phyloP scores from a whole-genome alignment of 2,329 filamentous ascomycete genomes.

The Coleophoma cylindrospora region DNA sequence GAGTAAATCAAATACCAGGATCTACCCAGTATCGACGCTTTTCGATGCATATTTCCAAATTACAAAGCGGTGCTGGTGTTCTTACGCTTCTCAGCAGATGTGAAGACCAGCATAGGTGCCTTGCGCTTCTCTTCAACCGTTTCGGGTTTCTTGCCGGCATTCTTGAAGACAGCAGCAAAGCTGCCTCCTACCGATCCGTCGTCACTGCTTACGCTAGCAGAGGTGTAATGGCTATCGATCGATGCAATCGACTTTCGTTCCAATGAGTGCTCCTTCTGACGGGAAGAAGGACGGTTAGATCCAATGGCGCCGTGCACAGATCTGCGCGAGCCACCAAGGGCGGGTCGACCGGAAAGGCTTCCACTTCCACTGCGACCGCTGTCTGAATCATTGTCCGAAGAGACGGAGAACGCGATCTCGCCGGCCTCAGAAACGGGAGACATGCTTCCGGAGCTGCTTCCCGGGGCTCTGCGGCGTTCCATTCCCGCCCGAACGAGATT shows the following conservation, averaged over 20 bases:
- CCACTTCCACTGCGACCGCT: slow-evolving; percentile 67
- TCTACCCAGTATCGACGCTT: slow-evolving; percentile 25
- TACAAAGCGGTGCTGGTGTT: slow-evolving; percentile 42
- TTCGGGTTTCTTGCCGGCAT: slow-evolving; percentile 51
- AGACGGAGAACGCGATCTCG: slow-evolving; percentile 57
- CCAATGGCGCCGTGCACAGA: slow-evolving; percentile 81
- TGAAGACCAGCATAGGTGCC: slow-evolving; percentile 81
- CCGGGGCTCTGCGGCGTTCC: slow-evolving; percentile 69
- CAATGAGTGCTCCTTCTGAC: slow-evolving; percentile 55
- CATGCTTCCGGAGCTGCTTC: slow-evolving; percentile 74
- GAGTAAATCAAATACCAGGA: slow-evolving; percentile 23
- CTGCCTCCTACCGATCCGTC: slow-evolving; percentile 56
- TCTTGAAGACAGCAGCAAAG: slow-evolving; percentile 63
- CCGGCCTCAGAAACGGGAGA: slow-evolving; percentile 83
- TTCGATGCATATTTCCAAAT: slow-evolving; percentile 4
- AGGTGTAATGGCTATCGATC: slow-evolving; percentile 44
- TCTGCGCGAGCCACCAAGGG: slow-evolving; percentile 69
- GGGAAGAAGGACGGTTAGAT: slow-evolving; percentile 72
- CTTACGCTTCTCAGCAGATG: slow-evolving; percentile 87
- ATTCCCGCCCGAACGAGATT: slow-evolving; percentile 87
- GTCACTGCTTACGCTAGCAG: slow-evolving; percentile 62
- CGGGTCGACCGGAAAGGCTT: slow-evolving; percentile 67
- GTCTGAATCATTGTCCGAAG: slow-evolving; percentile 71
- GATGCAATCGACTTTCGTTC: slow-evolving; percentile 43
- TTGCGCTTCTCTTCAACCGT: slow-evolving; percentile 63